phyloP scores from a whole-genome alignment of 352 stramenopile genomes.

The Globisporangium sylvaticum region DNA sequence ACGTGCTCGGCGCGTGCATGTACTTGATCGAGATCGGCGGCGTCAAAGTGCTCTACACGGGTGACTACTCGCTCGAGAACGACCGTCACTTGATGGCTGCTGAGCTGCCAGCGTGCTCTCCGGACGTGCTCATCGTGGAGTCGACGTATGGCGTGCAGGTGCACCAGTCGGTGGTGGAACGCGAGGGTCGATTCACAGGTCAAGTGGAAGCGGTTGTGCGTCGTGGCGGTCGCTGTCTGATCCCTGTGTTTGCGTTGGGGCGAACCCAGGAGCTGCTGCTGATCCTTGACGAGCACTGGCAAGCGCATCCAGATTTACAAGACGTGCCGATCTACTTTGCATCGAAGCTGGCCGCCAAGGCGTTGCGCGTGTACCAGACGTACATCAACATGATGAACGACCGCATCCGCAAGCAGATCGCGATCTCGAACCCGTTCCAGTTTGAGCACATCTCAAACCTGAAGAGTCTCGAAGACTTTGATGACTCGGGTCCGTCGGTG shows the following conservation, averaged over 20 bases:
- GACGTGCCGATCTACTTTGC: conserved; percentile 99
- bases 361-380: conserved; percentile 97
- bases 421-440: conserved; percentile 96
- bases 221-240: conserved; percentile 95
- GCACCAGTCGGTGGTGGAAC: conserved; percentile 93
- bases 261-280: conserved; percentile 98
- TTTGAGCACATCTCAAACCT: conserved; percentile 97
- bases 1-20: conserved; percentile 99
- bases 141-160: conserved; percentile 98
- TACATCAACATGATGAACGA: conserved; percentile 99
- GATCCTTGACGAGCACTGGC: conserved; percentile 99
- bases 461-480: conserved; percentile 96
- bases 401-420: conserved; percentile 95
- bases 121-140: conserved; percentile 99
- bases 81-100: conserved; percentile 97
- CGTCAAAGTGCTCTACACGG: conserved; percentile 97
- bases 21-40: conserved; percentile 98
- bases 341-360: conserved; percentile 94
- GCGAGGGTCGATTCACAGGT: conserved; percentile 96
- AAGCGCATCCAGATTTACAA: conserved; percentile 91
- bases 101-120: conserved; percentile 78
- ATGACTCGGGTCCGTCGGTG: conserved; percentile 96
- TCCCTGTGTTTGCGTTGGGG: conserved; percentile 98
- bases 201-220: conserved; percentile 95
- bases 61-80: conserved; percentile 98